phyloP scores from a whole-genome alignment of 306 rosid species.

The Rosa lucieae region DNA sequence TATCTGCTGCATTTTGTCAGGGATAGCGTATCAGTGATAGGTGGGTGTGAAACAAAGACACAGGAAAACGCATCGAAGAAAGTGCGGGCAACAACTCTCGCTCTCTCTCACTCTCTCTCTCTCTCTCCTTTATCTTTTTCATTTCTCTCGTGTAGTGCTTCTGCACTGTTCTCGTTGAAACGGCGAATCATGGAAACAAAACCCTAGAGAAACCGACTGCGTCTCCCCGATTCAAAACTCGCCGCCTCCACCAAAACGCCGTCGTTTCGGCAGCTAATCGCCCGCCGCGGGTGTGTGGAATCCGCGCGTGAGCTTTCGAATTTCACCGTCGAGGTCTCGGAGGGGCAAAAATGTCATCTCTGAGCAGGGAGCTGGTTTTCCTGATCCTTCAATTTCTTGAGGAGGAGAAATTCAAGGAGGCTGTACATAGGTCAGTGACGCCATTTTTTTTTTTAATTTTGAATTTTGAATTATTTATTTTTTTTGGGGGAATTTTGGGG shows the following conservation, averaged over 20 bases:
- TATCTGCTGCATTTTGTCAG: not conserved
- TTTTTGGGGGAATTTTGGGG: not conserved
- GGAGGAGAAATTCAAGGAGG: conserved; percentile 32
- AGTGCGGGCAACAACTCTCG: conserved; percentile 13
- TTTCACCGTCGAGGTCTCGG: not conserved
- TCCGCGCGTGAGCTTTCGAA: not conserved
- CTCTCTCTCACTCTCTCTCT: not conserved
- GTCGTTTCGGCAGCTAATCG: not conserved
- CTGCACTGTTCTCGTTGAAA: conserved; percentile 26
- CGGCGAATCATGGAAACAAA: conserved; percentile 19
- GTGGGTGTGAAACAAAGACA: conserved; percentile 17
- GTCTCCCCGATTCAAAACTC: not conserved
- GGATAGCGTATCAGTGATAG: conserved; percentile 6
- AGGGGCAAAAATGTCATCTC: conserved; percentile 22
- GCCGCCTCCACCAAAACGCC: conserved; percentile 14
- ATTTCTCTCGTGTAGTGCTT: conserved; percentile 2
- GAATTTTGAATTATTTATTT: not conserved
- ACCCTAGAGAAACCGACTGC: conserved; percentile 21
- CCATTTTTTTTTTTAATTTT: not conserved
- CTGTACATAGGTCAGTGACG: conserved; percentile 17
- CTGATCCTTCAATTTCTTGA: conserved; percentile 27
- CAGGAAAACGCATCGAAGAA: conserved; percentile 29
- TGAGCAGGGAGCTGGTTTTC: conserved; percentile 31
- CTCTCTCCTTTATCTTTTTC: conserved; percentile 3
- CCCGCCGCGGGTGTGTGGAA: too few species aligned